phyloP scores from a whole-genome alignment of 2,329 filamentous ascomycete species.

The Fusarium sulawesiense region DNA sequence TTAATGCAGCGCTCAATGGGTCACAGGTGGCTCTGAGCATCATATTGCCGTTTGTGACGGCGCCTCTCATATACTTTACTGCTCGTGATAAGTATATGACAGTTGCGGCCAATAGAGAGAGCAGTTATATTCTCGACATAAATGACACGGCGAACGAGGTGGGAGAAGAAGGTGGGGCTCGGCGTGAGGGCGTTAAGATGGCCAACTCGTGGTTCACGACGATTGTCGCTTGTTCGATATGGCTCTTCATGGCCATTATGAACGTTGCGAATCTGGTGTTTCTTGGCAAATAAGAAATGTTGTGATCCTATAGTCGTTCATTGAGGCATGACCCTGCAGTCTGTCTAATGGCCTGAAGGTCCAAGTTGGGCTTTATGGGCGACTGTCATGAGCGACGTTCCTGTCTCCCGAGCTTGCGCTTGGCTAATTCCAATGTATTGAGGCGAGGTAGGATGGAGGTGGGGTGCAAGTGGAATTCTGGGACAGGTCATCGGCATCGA shows the following conservation, averaged over 20 bases:
- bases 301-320: background rate
- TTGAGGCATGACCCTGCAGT: background rate
- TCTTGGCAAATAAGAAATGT: background rate
- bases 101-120: slow-evolving; percentile 52
- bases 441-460: background rate
- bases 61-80: slow-evolving; percentile 87
- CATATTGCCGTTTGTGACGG: slow-evolving; percentile 83
- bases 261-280: slow-evolving; percentile 79
- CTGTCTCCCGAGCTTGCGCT: background rate
- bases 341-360: background rate
- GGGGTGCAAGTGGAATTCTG: background rate
- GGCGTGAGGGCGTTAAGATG: slow-evolving; percentile 66
- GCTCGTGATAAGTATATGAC: slow-evolving; percentile 84
- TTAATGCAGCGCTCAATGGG: slow-evolving; percentile 78
- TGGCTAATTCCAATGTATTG: background rate
- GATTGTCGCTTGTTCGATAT: slow-evolving; percentile 68
- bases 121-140: background rate
- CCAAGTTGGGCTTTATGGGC: background rate
- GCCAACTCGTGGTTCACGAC: slow-evolving; percentile 76
- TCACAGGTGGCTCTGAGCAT: slow-evolving; percentile 83
- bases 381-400: background rate
- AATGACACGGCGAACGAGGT: too few species aligned
- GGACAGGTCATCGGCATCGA: background rate
- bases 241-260: slow-evolving; percentile 80
- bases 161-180: background rate